Evolutionary conservation across 371 early-diverging fungal genomes (phyloP).

Genomic region (Parasitella parasitica): DNA sequence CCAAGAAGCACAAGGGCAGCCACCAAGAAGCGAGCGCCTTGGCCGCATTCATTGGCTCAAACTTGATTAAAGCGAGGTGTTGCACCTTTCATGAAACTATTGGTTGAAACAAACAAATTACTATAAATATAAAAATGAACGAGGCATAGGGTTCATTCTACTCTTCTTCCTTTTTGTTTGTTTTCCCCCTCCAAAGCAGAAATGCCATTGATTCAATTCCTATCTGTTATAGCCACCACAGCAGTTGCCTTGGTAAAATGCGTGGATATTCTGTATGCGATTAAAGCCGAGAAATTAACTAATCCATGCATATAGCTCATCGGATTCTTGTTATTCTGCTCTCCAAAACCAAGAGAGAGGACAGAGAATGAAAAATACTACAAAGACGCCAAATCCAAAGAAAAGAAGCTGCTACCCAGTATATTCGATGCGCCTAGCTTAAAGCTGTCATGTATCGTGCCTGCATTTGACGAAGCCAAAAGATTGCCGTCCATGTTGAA

Average conservation of each 20-base stretch:
- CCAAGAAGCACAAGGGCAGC: too few species aligned
- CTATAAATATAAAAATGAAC: not conserved
- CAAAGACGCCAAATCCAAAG: constrained; percentile 31
- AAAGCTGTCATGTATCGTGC: constrained; percentile 82
- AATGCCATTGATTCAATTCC: constrained; percentile 2
- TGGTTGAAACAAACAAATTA: not conserved
- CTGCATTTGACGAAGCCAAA: constrained; percentile 89
- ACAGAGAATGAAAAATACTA: constrained; percentile 60
- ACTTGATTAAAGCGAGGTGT: not conserved
- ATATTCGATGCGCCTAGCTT: constrained; percentile 53
- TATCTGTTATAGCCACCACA: not conserved
- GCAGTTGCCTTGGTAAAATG: constrained; percentile 3
- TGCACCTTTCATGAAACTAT: not conserved
- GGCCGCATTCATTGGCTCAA: constrained; percentile 2
- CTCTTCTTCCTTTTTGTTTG: not conserved
- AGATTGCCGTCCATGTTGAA: constrained; percentile 84
- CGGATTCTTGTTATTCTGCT: constrained; percentile 36
- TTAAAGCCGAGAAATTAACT: not conserved
- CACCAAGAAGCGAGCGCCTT: not conserved
- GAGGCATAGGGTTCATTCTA: not conserved
- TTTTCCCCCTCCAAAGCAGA: not conserved
- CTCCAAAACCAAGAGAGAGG: constrained; percentile 55
- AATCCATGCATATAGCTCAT: constrained; percentile 28
- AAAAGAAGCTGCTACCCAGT: constrained; percentile 33
- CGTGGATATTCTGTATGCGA: not conserved